These are phyloP conservation scores for Leccinum fallax DNA, from an alignment of 1,284 basidiomycete genomes.

Conservation along the genomic window DNA sequence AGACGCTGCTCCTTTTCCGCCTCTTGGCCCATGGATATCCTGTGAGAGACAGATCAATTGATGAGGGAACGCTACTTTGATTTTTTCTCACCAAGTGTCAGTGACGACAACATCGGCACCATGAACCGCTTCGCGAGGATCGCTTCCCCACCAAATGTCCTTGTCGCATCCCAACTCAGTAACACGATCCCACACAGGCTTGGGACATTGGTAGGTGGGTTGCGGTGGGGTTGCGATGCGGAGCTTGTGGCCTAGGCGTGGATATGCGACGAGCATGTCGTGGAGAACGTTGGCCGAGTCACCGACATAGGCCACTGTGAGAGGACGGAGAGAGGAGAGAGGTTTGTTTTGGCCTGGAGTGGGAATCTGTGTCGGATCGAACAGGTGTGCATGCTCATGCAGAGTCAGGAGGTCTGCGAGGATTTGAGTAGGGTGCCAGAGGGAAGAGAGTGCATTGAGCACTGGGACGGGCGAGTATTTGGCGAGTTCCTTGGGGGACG, in stretches of 20 bases:
- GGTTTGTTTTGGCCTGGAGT: slow-evolving; percentile 14
- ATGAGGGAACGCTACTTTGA: background rate
- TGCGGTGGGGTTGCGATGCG: slow-evolving; percentile 79
- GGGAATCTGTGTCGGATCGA: slow-evolving; percentile 35
- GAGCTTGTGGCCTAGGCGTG: slow-evolving; percentile 87
- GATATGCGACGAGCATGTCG: slow-evolving; percentile 95
- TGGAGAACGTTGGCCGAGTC: slow-evolving; percentile 97
- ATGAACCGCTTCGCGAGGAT: slow-evolving; percentile 85
- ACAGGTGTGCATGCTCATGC: slow-evolving; percentile 70
- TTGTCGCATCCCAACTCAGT: slow-evolving; percentile 69
- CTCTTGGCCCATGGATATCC: slow-evolving; percentile 99
- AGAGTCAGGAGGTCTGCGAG: slow-evolving; percentile 93
- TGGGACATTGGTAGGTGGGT: slow-evolving; percentile 73
- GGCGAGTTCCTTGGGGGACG: slow-evolving; percentile 71
- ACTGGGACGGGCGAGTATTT: slow-evolving; percentile 90
- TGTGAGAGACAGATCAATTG: slow-evolving; percentile 32
- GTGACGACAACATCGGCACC: slow-evolving; percentile 95
- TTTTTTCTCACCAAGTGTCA: slow-evolving; percentile 80
- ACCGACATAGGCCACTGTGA: slow-evolving; percentile 93
- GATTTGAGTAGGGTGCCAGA: slow-evolving; percentile 97
- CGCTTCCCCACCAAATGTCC: slow-evolving; percentile 72
- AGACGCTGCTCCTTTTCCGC: slow-evolving; percentile 90
- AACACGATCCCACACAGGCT: slow-evolving; percentile 80
- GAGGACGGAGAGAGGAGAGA: slow-evolving; percentile 54
- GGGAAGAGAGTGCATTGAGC: slow-evolving; percentile 91